Evolutionary conservation across 148 eudicot genomes (phyloP), one percentile per base, ranked within the genome.

Genomic region (Nyssa sinensis): DNA sequence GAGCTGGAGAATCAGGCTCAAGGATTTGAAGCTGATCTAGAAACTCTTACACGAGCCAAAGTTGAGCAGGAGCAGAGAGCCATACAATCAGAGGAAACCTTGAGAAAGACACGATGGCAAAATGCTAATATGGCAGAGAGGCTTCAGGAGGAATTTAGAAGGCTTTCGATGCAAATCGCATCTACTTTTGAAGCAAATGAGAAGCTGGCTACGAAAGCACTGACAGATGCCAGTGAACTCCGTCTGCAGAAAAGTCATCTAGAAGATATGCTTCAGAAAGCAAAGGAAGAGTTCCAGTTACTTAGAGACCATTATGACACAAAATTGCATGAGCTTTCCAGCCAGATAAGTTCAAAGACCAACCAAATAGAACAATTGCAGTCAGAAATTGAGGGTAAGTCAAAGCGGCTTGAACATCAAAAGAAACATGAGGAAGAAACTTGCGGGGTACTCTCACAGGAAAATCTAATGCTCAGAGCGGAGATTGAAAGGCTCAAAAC

Each of bases 21-120:
- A 73, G 86, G 75, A 21, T 93, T 93, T 59, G 94, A 88, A 87
- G 87, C 83, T 87, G 96, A 95, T 84, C 77, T 96, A 67, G 96
- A 92, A 64, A 81, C 71, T 75, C 83, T 96, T 47, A 83, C 83
- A 10, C 71, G 62, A 64, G 88, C 81, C 37, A 96, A 89, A 86
- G 87, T 93, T 66, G 90, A 89, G 80, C 91, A 93, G 78, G 99
- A 93, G 81, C 88, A 96, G 66, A 87, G 94, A 86, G 97, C 94
- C 6, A 87, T 93, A 76, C 74, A 64, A 83, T 97, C 98, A 44
- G 98, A 96, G 81, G 98, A 88, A 77, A 78, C 80, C 34, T 77
- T 96, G 70, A 86, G 86, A 79, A 80, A 88, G 80, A 81, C 84
- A 58, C 80, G 82, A 75, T 80, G 79, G 94, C 87, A 91, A 67